Percentiles rank a stretch among this genome's conserved stretches.
phyloP scores from a whole-genome alignment of 2,329 filamentous ascomycete species.

The Pseudomassariella vexata region DNA sequence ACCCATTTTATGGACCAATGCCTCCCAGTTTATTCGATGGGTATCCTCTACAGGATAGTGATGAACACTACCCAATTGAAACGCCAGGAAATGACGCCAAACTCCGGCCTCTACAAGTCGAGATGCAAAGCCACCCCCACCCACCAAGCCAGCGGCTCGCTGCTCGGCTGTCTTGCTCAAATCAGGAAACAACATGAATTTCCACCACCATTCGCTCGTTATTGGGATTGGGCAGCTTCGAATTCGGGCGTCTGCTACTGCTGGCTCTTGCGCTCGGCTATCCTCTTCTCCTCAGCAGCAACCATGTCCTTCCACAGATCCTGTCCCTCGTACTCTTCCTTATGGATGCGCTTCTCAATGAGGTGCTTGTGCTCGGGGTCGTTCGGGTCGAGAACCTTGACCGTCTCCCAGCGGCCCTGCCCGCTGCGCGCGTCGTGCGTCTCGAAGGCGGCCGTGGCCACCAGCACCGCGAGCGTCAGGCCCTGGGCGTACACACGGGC shows the following conservation, averaged over 20 bases:
- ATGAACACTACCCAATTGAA: no score
- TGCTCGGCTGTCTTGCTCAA: no score
- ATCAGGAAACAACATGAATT: no score
- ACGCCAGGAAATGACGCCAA: no score
- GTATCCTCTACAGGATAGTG: no score
- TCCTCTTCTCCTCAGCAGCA: constrained; percentile 65
- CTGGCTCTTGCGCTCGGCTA: constrained; percentile 37
- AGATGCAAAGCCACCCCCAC: no score
- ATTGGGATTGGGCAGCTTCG: no score
- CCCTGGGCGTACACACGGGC: constrained; percentile 92
- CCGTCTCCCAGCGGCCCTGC: constrained; percentile 75
- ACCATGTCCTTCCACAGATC: constrained; percentile 96
- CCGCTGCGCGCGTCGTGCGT: constrained; percentile 69
- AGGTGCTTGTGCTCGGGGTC: constrained; percentile 78
- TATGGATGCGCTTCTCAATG: constrained; percentile 82
- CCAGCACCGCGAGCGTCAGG: constrained; percentile 75
- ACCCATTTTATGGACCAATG: no score
- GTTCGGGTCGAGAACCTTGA: constrained; percentile 72
- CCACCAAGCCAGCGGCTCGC: no score
- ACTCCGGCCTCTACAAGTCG: no score
- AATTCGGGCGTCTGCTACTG: constrained; percentile 29
- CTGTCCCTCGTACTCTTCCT: constrained; percentile 81
- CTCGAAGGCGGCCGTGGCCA: constrained; percentile 80
- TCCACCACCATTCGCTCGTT: no score
- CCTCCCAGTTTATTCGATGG: no score